Evolutionary conservation across 345 rosid genomes (phyloP), one percentile per base, ranked within the genome.

Genomic region (Pistacia atlantica): DNA sequence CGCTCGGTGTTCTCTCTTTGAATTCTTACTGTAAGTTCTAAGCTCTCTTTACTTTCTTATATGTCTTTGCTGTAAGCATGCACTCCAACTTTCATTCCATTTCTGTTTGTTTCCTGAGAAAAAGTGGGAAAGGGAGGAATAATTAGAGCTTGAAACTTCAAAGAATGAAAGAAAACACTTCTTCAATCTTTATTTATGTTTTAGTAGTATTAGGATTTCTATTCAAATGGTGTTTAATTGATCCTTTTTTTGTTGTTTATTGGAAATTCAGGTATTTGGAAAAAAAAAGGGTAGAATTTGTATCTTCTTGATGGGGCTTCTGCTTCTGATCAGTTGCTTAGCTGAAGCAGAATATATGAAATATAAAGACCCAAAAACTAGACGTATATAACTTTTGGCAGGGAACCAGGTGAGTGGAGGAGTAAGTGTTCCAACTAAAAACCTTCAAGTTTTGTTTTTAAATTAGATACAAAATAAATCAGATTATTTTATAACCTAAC

Each of bases 381-480:
- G 25, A 25, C 0, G 5, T 42, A 25, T 25, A 5, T 4, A 45
- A 0, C n/a, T 62, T 70, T 65, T 16, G 7, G 38, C 80, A 88
- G 92, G 94, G 66, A 93, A 95, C 59, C 17, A 86, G 6, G 73
- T 93, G 82, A 91, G 94, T 72, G 96, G 90, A 17, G 92, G 90
- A 80, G 92, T 92, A 42, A 88, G 92, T 79, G 85, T 82, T 64
- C 96, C 92, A 11, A 72, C 66, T 4, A 35, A 22, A 46, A 68
- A 75, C 14, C 96, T 31, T 79, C 87, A 8, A 25, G 25, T 25
- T 25, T 25, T 25, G 25, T 25, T 25, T 25, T 25, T 25, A 25
- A 25, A 25, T 25, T 25, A 0, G 25, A 25, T 25, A 25, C 25
- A 25, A 25, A 25, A 25, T 25, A 25, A 25, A 25, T 25, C 25